Evolutionary conservation across 345 rosid genomes (phyloP), one percentile per base, ranked within the genome.

Genomic region (Rubroshorea leprosula): DNA sequence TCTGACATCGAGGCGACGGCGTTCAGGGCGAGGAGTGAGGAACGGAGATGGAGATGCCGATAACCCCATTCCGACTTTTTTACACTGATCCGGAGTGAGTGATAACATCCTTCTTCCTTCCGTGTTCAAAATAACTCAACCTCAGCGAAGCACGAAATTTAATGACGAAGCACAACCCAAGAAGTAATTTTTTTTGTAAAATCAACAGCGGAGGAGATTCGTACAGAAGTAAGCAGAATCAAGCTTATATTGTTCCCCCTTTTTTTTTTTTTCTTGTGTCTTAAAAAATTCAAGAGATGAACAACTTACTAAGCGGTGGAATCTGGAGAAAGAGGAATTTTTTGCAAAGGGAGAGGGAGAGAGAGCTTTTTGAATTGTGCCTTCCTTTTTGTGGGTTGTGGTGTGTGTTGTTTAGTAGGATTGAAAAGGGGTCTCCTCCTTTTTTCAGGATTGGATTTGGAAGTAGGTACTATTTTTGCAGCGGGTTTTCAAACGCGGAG

Each of bases 1-100:
- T 63, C 81, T 72, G 1, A 78, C 73, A 35, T 92, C 96, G 0
- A 52, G 63, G 20, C 97, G 83, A 47, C 93, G 87, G 62, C 89
- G 69, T 73, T 92, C 96, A 0, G 81, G 93, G 0, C 98, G 84
- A 15, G 96, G 96, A 27, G 96, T 89, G 58, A 84, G 66, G 65
- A 92, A 92, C 21, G 96, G 98, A 17, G 76, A 45, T 5, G 98
- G 98, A 63, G 96, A 86, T 12, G 98, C 79, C 3, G 63, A 66
- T 52, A 88, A 61, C 23, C 96, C 98, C 20, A 81, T 9, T 46
- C 84, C 90, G 12, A 58, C 80, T 71, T 82, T 86, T 52, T 84
- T 76, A 31, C 55, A 69, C 9, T 75, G 81, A 51, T 92, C 93
- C 0, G 96, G 93, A 6, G 96, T 89, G 52, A 80, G 68, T 35